Conservation (phyloP, 1,284 basidiomycete species). For the Cryptococcus depauperatus region DNA sequence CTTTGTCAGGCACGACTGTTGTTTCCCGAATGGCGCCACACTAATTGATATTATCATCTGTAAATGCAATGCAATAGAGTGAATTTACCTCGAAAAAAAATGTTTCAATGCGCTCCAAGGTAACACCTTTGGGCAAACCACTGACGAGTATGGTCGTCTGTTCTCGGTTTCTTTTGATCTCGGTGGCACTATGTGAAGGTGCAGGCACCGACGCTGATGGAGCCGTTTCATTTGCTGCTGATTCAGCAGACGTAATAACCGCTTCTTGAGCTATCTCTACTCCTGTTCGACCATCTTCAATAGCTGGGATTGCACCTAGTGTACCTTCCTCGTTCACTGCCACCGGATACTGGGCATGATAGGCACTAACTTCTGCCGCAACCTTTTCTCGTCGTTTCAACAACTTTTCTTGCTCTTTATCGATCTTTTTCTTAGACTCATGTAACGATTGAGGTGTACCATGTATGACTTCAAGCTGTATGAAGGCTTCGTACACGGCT, state of each 20-base stretch:
- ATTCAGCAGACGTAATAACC: neutral
- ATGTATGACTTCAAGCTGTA: slow-evolving; percentile 73
- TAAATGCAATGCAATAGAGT: neutral
- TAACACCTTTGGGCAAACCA: slow-evolving; percentile 55
- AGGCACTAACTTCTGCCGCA: slow-evolving; percentile 13
- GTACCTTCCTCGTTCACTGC: slow-evolving; percentile 52
- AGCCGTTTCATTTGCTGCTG: neutral
- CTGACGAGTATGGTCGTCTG: slow-evolving; percentile 85
- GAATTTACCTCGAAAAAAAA: slow-evolving; percentile 71
- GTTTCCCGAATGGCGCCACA: slow-evolving; percentile 74
- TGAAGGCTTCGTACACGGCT: slow-evolving; percentile 79
- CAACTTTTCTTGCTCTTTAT: slow-evolving; percentile 57
- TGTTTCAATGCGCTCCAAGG: slow-evolving; percentile 58
- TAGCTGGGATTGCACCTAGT: slow-evolving; percentile 57
- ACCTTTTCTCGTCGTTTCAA: slow-evolving; percentile 62
- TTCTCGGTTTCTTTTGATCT: slow-evolving; percentile 69
- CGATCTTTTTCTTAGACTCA: slow-evolving; percentile 58
- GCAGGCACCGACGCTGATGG: slow-evolving; percentile 1
- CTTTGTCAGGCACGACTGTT: slow-evolving; percentile 43
- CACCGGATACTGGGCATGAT: slow-evolving; percentile 1
- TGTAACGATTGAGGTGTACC: slow-evolving; percentile 66
- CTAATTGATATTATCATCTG: slow-evolving; percentile 47
- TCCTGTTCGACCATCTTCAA: slow-evolving; percentile 38
- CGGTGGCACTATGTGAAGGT: too few relatives aligned
- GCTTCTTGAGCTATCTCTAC: neutral